A percentile compares a stretch with the other conserved stretches of the same genome.
Conservation (phyloP, 345 rosid species). For the Eucalyptus tenuipes region DNA sequence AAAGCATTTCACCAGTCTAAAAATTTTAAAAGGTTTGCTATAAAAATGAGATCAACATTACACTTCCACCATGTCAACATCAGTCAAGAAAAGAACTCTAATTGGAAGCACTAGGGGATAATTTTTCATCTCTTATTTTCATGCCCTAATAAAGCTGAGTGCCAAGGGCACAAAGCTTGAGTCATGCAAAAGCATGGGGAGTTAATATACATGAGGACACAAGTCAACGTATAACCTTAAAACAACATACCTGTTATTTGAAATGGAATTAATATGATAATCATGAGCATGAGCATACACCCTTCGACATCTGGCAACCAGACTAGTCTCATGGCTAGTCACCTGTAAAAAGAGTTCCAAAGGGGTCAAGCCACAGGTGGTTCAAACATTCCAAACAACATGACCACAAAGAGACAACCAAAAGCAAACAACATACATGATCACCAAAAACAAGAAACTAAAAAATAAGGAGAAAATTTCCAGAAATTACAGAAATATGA, state of each 20-base stretch:
- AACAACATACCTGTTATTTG: conserved; percentile 68
- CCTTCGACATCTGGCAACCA: conserved; percentile 89
- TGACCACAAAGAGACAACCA: not conserved
- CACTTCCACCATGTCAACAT: not conserved
- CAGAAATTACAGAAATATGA: not conserved
- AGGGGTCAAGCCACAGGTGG: not conserved
- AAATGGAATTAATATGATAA: conserved; percentile 96
- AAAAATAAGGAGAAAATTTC: not conserved
- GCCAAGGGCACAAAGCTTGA: not conserved
- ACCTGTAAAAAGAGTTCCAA: conserved; percentile 28
- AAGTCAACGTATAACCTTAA: not conserved
- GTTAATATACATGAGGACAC: not conserved
- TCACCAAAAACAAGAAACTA: not conserved
- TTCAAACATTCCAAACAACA: not conserved
- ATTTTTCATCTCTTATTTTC: not conserved
- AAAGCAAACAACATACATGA: not conserved
- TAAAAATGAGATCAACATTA: not conserved
- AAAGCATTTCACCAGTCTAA: not conserved
- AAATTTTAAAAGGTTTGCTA: not conserved
- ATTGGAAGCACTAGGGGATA: not conserved
- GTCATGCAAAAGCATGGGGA: not conserved
- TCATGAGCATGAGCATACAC: conserved; percentile 98
- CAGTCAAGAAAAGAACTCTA: not conserved
- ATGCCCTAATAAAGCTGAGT: not conserved
- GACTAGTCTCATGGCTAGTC: conserved; percentile 68